Evolutionary conservation across 257 asterid genomes (phyloP).

Genomic region (Nicotiana undulata): DNA sequence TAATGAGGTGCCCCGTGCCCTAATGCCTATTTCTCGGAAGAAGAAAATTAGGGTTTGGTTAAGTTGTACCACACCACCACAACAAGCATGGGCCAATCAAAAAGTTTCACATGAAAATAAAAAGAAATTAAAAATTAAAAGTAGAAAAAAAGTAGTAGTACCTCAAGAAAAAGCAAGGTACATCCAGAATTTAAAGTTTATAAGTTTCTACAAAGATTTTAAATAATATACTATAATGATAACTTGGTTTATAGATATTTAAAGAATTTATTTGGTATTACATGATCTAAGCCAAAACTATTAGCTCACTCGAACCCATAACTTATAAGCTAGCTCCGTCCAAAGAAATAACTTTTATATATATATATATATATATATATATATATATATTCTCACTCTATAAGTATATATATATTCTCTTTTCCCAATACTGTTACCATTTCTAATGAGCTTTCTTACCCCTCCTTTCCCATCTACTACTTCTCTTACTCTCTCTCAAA

Average conservation of each 20-base stretch:
- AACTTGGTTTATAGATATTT: too few species aligned
- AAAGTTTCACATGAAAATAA: neutral
- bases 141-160: too few species aligned
- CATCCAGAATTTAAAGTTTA: too few species aligned
- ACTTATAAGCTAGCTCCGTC: too few species aligned
- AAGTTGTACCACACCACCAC: neutral
- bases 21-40: neutral
- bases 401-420: neutral
- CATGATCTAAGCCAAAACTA: too few species aligned
- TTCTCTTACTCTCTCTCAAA: neutral
- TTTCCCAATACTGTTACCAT: slow-evolving; percentile 11
- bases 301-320: too few species aligned
- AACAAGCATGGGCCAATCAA: neutral
- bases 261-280: too few species aligned
- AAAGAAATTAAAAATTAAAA: neutral
- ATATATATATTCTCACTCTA: neutral
- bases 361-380: neutral
- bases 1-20: neutral
- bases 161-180: too few species aligned
- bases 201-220: too few species aligned
- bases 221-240: too few species aligned
- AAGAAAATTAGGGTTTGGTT: slow-evolving; percentile 20
- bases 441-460: slow-evolving; percentile 8
- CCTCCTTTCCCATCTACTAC: neutral
- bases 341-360: too few species aligned